Conservation (phyloP, 768 basidiomycete species). For the Floccularia luteovirens region DNA sequence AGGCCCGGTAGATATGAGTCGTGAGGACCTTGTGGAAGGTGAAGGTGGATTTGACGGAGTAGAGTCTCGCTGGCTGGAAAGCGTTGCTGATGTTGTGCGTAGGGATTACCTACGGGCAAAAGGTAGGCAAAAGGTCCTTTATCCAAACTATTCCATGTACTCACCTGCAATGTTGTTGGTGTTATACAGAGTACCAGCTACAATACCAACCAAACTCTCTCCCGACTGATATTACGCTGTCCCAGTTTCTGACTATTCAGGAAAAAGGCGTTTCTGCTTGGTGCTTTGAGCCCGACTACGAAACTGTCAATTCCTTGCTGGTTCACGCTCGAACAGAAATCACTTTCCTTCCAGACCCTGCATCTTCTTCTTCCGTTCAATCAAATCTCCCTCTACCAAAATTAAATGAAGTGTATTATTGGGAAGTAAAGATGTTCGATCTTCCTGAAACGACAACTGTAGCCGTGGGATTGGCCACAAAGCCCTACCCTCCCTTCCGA, state of each 20-base stretch:
- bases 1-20: slow-evolving; percentile 89
- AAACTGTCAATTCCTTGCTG: slow-evolving; percentile 84
- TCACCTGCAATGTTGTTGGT: slow-evolving; percentile 5
- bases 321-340: slow-evolving; percentile 97
- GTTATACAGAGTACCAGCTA: slow-evolving; percentile 59
- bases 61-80: slow-evolving; percentile 92
- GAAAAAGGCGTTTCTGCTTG: slow-evolving; percentile 99
- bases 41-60: slow-evolving; percentile 93
- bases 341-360: slow-evolving; percentile 95
- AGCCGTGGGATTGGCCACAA: slow-evolving; percentile 92
- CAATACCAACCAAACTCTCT: slow-evolving; percentile 95
- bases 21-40: slow-evolving; percentile 83
- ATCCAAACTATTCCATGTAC: slow-evolving; percentile 4
- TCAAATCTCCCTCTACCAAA: slow-evolving; percentile 96
- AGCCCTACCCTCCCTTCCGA: slow-evolving; percentile 93
- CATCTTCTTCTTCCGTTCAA: slow-evolving; percentile 90
- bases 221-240: slow-evolving; percentile 95
- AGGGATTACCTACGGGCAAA: slow-evolving; percentile 79
- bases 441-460: slow-evolving; percentile 82
- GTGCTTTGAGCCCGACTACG: slow-evolving; percentile 99
- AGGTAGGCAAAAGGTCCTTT: slow-evolving; percentile 41
- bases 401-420: slow-evolving; percentile 98
- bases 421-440: slow-evolving; percentile 99
- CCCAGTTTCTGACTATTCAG: slow-evolving; percentile 97
- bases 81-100: slow-evolving; percentile 54